Conservation (phyloP, 306 rosid species). For the Carpinus viminea region DNA sequence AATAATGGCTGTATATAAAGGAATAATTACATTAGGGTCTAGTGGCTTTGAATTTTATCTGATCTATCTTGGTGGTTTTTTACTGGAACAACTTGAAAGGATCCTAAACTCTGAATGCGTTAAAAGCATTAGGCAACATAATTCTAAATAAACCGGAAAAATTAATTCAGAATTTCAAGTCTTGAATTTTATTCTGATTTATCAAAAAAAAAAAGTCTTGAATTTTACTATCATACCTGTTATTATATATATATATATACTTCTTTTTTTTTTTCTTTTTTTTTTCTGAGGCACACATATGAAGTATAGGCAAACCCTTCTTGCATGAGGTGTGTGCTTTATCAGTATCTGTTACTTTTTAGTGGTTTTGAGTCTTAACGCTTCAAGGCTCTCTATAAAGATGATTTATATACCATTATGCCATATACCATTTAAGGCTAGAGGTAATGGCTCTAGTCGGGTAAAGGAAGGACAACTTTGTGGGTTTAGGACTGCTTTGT, state of each 20-base stretch:
- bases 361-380: background rate
- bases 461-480: too few species aligned
- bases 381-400: background rate
- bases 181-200: background rate
- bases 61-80: background rate
- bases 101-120: background rate
- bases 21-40: background rate
- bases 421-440: background rate
- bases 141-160: background rate
- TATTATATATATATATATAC: background rate
- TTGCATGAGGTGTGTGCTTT: background rate
- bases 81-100: background rate
- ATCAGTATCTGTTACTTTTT: background rate
- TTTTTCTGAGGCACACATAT: background rate
- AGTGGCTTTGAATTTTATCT: background rate
- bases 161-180: background rate
- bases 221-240: background rate
- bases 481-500: too few species aligned
- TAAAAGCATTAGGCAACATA: background rate
- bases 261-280: too few species aligned
- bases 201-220: too few species aligned
- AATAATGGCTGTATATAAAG: background rate
- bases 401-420: background rate
- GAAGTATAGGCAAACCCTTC: background rate
- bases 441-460: too few species aligned